phyloP scores from a whole-genome alignment of 441 rosid species.

The Croton laevigatus region DNA sequence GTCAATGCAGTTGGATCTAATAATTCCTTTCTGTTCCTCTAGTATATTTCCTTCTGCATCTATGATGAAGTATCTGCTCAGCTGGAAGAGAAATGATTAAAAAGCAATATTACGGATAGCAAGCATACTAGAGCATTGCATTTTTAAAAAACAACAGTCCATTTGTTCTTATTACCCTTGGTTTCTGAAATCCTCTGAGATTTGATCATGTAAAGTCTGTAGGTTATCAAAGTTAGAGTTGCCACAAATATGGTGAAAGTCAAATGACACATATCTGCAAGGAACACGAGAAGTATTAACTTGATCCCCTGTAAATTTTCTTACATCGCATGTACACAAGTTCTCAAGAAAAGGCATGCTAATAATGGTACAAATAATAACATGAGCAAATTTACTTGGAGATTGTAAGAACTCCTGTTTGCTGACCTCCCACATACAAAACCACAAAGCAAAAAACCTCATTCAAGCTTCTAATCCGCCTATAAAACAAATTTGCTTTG shows the following conservation, averaged over 20 bases:
- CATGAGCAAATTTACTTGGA: background rate
- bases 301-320: constrained; percentile 10
- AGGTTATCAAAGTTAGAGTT: constrained; percentile 78
- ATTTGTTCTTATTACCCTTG: constrained; percentile 65
- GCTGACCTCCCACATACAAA: background rate
- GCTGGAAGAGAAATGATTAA: constrained; percentile 58
- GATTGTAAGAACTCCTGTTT: background rate
- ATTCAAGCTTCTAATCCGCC: background rate
- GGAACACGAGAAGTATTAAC: constrained; percentile 19
- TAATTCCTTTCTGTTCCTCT: constrained; percentile 83
- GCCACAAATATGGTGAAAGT: constrained; percentile 84
- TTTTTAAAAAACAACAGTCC: constrained; percentile 21
- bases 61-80: constrained; percentile 84
- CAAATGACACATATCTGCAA: constrained; percentile 80
- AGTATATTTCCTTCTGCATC: constrained; percentile 64
- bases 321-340: background rate
- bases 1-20: constrained; percentile 95
- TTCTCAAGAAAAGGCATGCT: constrained; percentile 5
- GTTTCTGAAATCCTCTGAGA: constrained; percentile 62
- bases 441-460: background rate
- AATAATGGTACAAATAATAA: background rate
- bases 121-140: constrained; percentile 34
- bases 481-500: background rate
- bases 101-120: constrained; percentile 35
- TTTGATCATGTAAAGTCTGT: constrained; percentile 65